Percentiles rank a stretch among this genome's conserved stretches.
These are phyloP conservation scores for Speleostelium caveatum DNA, from an alignment of 78 protist species.

Conservation along the genomic window DNA sequence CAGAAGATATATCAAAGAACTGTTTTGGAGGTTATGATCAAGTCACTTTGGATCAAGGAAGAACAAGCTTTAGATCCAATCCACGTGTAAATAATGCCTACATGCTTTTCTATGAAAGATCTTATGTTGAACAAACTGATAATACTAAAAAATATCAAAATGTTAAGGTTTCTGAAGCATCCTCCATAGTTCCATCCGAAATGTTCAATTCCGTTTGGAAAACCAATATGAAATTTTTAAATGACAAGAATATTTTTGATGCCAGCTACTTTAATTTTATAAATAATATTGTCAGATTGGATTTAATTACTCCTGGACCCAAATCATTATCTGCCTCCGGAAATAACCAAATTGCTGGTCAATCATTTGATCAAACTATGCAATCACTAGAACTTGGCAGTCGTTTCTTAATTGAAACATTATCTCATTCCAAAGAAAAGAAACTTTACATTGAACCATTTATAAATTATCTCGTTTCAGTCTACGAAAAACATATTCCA, in stretches of 20 bases:
- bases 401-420: slow-evolving; percentile 54
- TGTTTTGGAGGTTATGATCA: slow-evolving; percentile 85
- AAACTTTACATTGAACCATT: slow-evolving; percentile 19
- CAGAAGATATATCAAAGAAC: slow-evolving; percentile 66
- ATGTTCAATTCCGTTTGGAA: slow-evolving; percentile 70
- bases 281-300: slow-evolving; percentile 13
- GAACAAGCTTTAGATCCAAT: background rate
- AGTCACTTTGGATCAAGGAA: slow-evolving; percentile 29
- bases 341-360: too few species aligned
- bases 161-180: slow-evolving; percentile 4
- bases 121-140: background rate
- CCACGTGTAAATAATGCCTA: slow-evolving; percentile 78
- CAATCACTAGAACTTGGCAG: slow-evolving; percentile 54
- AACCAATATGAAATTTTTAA: slow-evolving; percentile 84
- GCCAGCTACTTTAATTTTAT: slow-evolving; percentile 70
- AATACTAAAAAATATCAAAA: slow-evolving; percentile 24
- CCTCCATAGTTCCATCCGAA: slow-evolving; percentile 62
- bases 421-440: slow-evolving; percentile 53
- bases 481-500: background rate
- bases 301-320: background rate
- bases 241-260: slow-evolving; percentile 85
- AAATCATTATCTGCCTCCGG: background rate
- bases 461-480: background rate
- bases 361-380: slow-evolving; percentile 38
- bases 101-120: slow-evolving; percentile 82